Conservation (phyloP, 177 flowering plant genomes). For the Vitis hybrid region DNA sequence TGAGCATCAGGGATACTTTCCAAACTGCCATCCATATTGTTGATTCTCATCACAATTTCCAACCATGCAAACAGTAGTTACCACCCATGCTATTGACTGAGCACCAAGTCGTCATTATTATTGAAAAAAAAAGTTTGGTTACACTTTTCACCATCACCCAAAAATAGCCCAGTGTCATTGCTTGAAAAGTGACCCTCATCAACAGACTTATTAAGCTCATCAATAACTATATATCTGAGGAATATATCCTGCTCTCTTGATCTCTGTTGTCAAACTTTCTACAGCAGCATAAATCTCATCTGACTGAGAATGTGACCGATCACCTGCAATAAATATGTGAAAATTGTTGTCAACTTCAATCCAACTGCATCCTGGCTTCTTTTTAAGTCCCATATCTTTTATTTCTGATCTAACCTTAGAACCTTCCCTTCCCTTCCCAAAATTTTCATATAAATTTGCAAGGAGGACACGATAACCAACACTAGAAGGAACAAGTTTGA, state of each 20-base stretch:
- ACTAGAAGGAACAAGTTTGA: conserved; percentile 32
- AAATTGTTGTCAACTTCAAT: conserved; percentile 35
- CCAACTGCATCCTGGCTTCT: conserved; percentile 59
- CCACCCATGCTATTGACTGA: no score
- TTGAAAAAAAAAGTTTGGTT: no score
- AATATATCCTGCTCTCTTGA: conserved; percentile 24
- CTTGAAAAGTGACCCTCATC: no score
- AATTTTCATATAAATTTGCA: conserved; percentile 40
- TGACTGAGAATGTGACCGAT: conserved; percentile 28
- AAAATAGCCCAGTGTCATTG: no score
- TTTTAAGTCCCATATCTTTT: conserved; percentile 35
- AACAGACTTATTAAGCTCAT: not conserved
- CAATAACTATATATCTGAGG: conserved; percentile 3
- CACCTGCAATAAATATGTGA: conserved; percentile 38
- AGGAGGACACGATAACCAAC: conserved; percentile 44
- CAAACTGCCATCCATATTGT: no score
- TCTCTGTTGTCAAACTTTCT: conserved; percentile 23
- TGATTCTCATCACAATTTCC: no score
- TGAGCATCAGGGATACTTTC: no score
- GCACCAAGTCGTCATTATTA: no score
- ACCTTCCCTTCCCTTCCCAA: conserved; percentile 30
- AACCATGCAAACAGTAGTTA: no score
- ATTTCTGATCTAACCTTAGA: conserved; percentile 30
- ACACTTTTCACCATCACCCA: no score
- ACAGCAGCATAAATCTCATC: conserved; percentile 29